These are phyloP conservation scores for Rauvolfia tetraphylla DNA, from an alignment of 257 asterid species.

Conservation along the genomic window DNA sequence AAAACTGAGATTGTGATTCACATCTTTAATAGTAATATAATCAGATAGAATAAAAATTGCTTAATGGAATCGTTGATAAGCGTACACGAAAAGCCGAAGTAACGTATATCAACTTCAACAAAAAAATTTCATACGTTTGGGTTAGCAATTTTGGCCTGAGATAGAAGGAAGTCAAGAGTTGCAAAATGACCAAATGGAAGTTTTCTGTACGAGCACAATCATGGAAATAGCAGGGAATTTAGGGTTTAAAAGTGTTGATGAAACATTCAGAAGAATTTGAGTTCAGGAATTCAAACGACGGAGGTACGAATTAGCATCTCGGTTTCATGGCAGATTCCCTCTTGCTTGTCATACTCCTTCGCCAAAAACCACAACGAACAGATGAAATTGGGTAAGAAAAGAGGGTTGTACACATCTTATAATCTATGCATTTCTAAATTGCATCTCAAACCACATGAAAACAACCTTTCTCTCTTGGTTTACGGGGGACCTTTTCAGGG, in stretches of 20 bases:
- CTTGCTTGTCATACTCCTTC: background rate
- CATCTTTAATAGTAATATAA: too few species aligned
- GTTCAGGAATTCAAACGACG: background rate
- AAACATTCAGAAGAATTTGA: background rate
- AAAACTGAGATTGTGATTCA: too few species aligned
- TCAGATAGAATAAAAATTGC: too few species aligned
- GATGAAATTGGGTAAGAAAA: background rate
- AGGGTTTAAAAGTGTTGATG: background rate
- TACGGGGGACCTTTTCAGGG: background rate
- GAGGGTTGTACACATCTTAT: background rate
- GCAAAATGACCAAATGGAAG: too few species aligned
- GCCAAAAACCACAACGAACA: background rate
- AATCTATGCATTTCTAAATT: background rate
- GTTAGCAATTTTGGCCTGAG: too few species aligned
- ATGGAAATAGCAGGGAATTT: background rate
- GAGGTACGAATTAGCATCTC: background rate
- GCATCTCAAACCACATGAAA: background rate
- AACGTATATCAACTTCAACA: too few species aligned
- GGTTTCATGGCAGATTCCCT: background rate
- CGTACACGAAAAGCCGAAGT: too few species aligned
- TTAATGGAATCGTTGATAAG: too few species aligned
- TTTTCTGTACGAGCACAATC: too few species aligned
- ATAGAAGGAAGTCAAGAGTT: too few species aligned
- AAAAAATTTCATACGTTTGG: too few species aligned
- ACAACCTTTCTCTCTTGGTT: background rate